Evolutionary conservation across 371 early-diverging fungal genomes (phyloP), one percentile per base, ranked within the genome.

Genomic region (Spraguea lophii): DNA sequence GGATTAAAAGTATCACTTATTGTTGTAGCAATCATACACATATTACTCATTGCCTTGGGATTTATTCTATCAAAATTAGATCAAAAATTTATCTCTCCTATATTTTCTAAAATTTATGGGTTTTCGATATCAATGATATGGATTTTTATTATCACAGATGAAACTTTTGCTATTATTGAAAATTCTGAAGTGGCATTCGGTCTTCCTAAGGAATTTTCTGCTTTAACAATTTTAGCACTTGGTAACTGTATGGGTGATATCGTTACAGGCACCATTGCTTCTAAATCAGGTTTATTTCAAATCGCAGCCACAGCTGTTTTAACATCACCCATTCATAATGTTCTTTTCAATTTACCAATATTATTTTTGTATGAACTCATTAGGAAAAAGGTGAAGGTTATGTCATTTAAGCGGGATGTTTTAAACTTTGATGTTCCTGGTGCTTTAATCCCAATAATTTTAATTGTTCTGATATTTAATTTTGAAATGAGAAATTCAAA

Each of bases 171-270:
- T 27, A 19, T 20, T 9, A 26, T 46, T 17, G 26, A 46, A 13
- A 26, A 7, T 2, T 16, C 25, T n/a, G 36, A 35, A 9, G 26
- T 25, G 27, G 7, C 20, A 16, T 46, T 46, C 12, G 22, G 36
- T 16, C 2, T 46, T 6, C 15, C 22, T 4, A 22, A 22, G 13
- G 26, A 27, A 2, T 2, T 46, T 4, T 21, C 27, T n/a, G 17
- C 27, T 16, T 3, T 46, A 19, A 26, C 36, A 46, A 25, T 46
- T 25, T 12, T 46, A 17, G 23, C 46, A 2, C 25, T 13, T n/a
- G 46, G 26, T 19, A 46, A 46, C 13, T 46, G 34, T 46, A 34
- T 46, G 2, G 46, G 34, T 12, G 46, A 46, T 26, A 25, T 46
- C 7, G 27, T 46, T 21, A 46, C 46, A 1, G 36, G 36, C 12